Percentiles rank a stretch among this genome's conserved stretches.
phyloP scores from a whole-genome alignment of 2,329 filamentous ascomycete species.

The Mycosphaerella sp. region DNA sequence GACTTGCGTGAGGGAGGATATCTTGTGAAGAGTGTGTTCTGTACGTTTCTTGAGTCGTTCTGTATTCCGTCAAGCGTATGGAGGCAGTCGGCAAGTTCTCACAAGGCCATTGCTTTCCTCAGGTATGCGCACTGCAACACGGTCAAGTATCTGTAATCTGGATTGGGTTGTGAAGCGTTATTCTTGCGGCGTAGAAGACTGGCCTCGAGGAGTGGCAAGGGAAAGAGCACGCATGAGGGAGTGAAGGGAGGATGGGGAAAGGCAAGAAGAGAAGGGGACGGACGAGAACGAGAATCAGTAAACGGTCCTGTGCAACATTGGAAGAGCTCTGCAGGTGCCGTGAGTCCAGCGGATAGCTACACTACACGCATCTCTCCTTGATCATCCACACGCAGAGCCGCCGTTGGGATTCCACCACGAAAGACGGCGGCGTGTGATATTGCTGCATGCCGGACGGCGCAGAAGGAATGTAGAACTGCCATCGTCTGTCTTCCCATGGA shows the following conservation, averaged over 20 bases:
- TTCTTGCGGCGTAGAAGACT: conserved; percentile 2
- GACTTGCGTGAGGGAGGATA: neutral
- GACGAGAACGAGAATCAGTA: neutral
- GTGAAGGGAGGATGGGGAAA: neutral
- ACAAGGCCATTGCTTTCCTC: too few relatives aligned
- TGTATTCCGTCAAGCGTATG: neutral
- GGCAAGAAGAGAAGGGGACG: neutral
- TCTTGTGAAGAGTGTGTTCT: neutral
- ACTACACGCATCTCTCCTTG: neutral
- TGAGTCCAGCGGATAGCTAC: too few relatives aligned
- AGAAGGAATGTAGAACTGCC: conserved; percentile 3
- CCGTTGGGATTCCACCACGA: neutral
- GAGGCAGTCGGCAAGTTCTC: too few relatives aligned
- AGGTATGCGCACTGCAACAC: neutral
- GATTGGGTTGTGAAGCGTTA: neutral
- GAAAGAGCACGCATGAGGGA: neutral
- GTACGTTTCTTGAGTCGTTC: neutral
- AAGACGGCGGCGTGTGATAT: neutral
- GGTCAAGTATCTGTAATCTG: neutral
- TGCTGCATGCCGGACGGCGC: conserved; percentile 5
- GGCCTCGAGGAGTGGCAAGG: neutral
- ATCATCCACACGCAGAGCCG: neutral
- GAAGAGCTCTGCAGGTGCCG: too few relatives aligned
- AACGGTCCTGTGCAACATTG: too few relatives aligned
- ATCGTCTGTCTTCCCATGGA: neutral